Evolutionary conservation across 352 stramenopile genomes (phyloP), one percentile per base, ranked within the genome.

Genomic region (Peronosclerospora sorghi): DNA sequence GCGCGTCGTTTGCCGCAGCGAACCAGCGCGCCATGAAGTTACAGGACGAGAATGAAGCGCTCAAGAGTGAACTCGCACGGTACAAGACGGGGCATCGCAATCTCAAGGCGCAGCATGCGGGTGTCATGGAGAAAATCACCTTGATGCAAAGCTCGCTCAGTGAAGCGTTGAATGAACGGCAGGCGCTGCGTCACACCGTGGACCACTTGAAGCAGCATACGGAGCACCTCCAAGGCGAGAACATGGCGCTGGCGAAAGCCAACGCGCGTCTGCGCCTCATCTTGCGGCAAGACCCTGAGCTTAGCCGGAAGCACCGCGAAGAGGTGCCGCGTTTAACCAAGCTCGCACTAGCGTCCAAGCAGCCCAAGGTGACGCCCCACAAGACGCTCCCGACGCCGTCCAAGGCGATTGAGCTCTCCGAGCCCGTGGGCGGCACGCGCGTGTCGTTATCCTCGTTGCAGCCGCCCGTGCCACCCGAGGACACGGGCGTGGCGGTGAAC

Each of bases 11-110:
- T 41, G 72, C 77, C 0, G 80, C 80, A 13, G 78, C 78, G 4
- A 93, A 93, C 62, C 75, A 86, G 56, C 76, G 78, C 30, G 80
- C 80, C 9, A 76, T 68, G 41, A 91, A 93, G 63, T 64, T 93
- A 17, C 78, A 90, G 39, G 80, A 93, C 30, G 78, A 89, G 58
- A 77, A 85, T 24, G 76, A 89, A 32, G 73, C 69, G 19, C 48
- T 89, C 29, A 89, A 89, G 63, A 73, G 55, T 9, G 76, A 78
- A 26, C 72, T 85, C 35, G 64, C 62, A 23, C 79, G 79, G 20
- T 88, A 88, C 64, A 92, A 92, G 65, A 74, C 71, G 13, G 83
- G 74, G 1, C 79, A 92, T 51, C 76, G 77, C 40, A 73, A 86
- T 43, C 69, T 92, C 24, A 88, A 88, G 66, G 62, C 64, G 12